Evolutionary conservation across 2,329 filamentous ascomycete genomes (phyloP).

Genomic region (Chrysoporthe cubensis): DNA sequence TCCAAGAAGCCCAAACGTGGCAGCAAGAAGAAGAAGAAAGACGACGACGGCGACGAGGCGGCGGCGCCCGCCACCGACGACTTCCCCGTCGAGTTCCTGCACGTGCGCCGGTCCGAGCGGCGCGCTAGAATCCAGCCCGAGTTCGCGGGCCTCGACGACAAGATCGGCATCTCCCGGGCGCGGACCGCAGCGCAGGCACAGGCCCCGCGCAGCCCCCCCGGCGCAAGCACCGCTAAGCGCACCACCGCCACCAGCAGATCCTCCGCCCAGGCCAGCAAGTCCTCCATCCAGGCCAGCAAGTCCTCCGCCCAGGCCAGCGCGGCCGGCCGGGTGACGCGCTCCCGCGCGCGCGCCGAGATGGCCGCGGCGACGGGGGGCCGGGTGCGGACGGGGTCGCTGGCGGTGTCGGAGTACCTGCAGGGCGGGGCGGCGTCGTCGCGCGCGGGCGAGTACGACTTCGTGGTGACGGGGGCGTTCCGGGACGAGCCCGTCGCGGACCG

Average conservation of each 20-base stretch:
- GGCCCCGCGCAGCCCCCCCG: background rate
- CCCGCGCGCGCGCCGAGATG: too few species aligned
- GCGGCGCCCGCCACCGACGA: background rate
- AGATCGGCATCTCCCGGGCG: background rate
- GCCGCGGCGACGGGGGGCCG: too few species aligned
- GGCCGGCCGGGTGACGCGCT: too few species aligned
- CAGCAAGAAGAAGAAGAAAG: background rate
- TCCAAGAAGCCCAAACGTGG: too few species aligned
- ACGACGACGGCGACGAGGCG: too few species aligned
- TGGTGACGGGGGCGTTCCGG: background rate
- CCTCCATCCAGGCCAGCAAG: background rate
- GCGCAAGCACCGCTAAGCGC: background rate
- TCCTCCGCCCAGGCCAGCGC: background rate
- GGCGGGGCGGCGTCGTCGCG: too few species aligned
- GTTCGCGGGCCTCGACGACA: background rate
- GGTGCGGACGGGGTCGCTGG: too few species aligned
- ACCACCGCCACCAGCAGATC: background rate
- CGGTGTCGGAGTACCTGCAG: background rate
- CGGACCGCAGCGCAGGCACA: background rate
- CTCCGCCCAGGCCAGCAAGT: background rate
- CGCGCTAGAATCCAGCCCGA: constrained; percentile 1
- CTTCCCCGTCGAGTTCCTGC: too few species aligned
- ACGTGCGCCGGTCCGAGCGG: background rate
- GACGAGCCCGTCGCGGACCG: background rate
- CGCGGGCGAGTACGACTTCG: background rate